Percentiles rank a stretch among this genome's conserved stretches.
phyloP scores from a whole-genome alignment of 768 basidiomycete genomes.

The Termitomyces bulborhizus region DNA sequence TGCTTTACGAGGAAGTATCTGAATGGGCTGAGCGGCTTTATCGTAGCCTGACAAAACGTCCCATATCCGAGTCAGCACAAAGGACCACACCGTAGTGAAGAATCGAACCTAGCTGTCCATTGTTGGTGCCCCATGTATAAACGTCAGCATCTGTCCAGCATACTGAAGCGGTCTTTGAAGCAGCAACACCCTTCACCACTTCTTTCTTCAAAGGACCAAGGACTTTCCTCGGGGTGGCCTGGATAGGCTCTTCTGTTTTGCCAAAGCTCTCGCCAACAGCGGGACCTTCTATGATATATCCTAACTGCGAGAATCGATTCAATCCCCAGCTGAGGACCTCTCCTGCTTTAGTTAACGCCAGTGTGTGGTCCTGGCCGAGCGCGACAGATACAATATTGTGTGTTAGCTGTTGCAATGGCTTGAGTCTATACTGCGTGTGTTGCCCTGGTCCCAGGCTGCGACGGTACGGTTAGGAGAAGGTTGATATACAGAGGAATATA shows the following conservation, averaged over 20 bases:
- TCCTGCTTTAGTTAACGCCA: constrained; percentile 74
- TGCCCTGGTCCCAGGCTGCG: constrained; percentile 65
- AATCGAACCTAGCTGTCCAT: constrained; percentile 80
- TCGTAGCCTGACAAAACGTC: constrained; percentile 56
- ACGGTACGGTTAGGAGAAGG: background rate
- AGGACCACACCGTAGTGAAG: background rate
- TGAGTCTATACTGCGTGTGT: constrained; percentile 74
- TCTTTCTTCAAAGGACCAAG: constrained; percentile 74
- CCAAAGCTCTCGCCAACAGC: constrained; percentile 26
- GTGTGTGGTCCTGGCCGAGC: constrained; percentile 91
- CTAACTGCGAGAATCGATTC: constrained; percentile 85
- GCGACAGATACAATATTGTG: constrained; percentile 63
- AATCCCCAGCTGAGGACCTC: constrained; percentile 90
- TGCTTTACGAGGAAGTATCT: constrained; percentile 74
- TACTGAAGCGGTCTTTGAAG: constrained; percentile 79
- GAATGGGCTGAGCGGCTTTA: constrained; percentile 64
- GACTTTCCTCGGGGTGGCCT: constrained; percentile 70
- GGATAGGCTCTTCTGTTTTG: constrained; percentile 65
- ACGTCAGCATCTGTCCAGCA: constrained; percentile 76
- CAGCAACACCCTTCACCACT: constrained; percentile 72
- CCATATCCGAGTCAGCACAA: background rate
- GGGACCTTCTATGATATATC: constrained; percentile 68
- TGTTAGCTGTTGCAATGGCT: constrained; percentile 51
- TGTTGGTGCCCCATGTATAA: constrained; percentile 92
- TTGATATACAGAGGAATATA: background rate